Conservation (phyloP, 2,329 filamentous ascomycete species). For the Mycogone perniciosa region DNA sequence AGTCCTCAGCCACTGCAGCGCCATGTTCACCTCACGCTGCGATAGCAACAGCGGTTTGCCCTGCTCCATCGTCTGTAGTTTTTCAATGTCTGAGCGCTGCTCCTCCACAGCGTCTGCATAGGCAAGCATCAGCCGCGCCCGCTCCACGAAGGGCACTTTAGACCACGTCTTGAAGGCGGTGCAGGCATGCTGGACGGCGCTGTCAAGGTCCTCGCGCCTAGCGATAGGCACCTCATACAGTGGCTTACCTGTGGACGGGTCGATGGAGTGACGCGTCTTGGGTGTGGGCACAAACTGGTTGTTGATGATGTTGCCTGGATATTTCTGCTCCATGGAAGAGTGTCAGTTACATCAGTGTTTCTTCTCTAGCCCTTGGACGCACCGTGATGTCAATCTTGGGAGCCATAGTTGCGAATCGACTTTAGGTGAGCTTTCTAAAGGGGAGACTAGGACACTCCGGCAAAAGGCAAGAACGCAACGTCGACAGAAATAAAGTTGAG, state of each 20-base stretch:
- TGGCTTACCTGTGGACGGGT: slow-evolving; percentile 26
- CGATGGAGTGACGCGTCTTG: slow-evolving; percentile 18
- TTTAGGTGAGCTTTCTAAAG: too few species aligned
- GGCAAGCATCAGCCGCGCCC: slow-evolving; percentile 16
- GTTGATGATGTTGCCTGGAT: too few species aligned
- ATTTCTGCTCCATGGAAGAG: too few species aligned
- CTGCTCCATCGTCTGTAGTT: slow-evolving; percentile 19
- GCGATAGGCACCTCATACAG: slow-evolving; percentile 26
- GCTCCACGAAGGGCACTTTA: slow-evolving; percentile 20
- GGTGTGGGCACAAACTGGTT: slow-evolving; percentile 17
- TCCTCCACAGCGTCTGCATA: slow-evolving; percentile 24
- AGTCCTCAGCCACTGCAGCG: slow-evolving; percentile 21
- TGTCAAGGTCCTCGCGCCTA: slow-evolving; percentile 22
- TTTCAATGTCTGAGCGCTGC: slow-evolving; percentile 16
- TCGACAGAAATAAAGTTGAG: too few species aligned
- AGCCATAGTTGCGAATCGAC: too few species aligned
- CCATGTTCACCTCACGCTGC: slow-evolving; percentile 16
- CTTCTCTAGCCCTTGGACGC: too few species aligned
- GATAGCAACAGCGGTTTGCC: slow-evolving; percentile 19
- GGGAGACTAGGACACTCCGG: too few species aligned
- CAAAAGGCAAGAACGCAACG: too few species aligned
- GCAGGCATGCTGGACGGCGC: slow-evolving; percentile 22
- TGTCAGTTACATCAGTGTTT: too few species aligned
- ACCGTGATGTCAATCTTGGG: too few species aligned
- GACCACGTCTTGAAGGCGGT: slow-evolving; percentile 25